Base-by-base conservation (phyloP, 1,139 yeast species). In the Chernovozyma aurita region DNA sequence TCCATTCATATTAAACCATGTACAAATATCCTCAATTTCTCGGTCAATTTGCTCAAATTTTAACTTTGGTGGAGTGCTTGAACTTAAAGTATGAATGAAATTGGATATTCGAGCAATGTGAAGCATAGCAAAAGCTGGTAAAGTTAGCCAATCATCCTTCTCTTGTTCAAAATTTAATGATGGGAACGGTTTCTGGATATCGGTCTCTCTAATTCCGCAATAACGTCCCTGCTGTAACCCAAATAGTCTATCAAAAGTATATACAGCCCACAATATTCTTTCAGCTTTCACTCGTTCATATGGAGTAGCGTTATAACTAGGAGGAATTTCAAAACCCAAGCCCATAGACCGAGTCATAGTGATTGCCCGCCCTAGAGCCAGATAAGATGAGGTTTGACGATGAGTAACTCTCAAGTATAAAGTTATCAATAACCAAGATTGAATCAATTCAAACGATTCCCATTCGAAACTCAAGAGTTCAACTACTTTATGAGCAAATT, bases 381-480 rank as follows among this genome's bases (percentile, higher is more conserved):
- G 63, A 60, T 69, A 73, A 24, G 74, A 59, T 1, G 82, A 69
- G 5, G 76, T 70, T 52, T 80, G 86, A 35, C 84, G 62, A 46
- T 78, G 80, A 26, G 76, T 59, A 3, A 74, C 57, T 30, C 87
- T 59, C 28, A 80, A 55, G 47, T 79, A 80, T 16, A 78, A 47
- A 0, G 79, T 55, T 22, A 76, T 65, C 21, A 80, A 54, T 12
- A 78, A 53, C 83, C 85, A 78, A 28, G 78, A 68, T 50, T 80
- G 87, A 27, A 79, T 70, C 43, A 80, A 63, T 50, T 80, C 87
- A 41, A 76, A 70, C 16, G 80, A 70, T 49, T 79, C 84, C 85
- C 85, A 80, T 51, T 80, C 84, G 52, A 79, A 78, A 31, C 78
- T 64, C 32, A 80, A 57, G 14, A 69, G 65, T 16, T 65, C 59